Evolutionary conservation across 1,284 basidiomycete species (phyloP).

Genomic region (Hemileia vastatrix): DNA sequence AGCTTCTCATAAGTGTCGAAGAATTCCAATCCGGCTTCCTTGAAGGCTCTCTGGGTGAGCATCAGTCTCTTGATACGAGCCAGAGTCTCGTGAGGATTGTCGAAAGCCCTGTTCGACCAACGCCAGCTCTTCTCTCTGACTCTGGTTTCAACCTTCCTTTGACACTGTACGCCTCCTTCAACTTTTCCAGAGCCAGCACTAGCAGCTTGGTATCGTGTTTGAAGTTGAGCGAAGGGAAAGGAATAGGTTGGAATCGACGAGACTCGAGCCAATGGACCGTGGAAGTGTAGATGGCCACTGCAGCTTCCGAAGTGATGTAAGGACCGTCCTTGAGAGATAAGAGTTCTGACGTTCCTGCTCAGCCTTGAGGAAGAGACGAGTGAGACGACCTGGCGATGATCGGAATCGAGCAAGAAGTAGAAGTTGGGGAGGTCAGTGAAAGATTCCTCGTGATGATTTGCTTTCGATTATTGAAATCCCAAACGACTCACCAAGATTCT

Average conservation of each 20-base stretch:
- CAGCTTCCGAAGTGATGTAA: constrained; percentile 42
- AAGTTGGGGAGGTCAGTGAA: neutral
- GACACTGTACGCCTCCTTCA: constrained; percentile 44
- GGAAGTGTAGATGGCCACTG: constrained; percentile 43
- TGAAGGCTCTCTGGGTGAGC: constrained; percentile 44
- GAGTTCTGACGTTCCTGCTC: constrained; percentile 43
- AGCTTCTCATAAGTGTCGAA: constrained; percentile 43
- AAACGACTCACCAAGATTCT: constrained; percentile 35
- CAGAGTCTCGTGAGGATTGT: constrained; percentile 44
- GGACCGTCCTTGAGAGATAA: constrained; percentile 44
- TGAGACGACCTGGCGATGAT: neutral
- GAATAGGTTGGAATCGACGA: constrained; percentile 42
- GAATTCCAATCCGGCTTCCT: constrained; percentile 43
- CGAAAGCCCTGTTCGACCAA: constrained; percentile 44
- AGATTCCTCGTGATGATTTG: constrained; percentile 37
- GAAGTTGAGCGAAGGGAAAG: constrained; percentile 43
- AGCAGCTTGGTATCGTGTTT: constrained; percentile 44
- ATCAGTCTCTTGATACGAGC: constrained; percentile 44
- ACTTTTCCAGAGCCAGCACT: constrained; percentile 40
- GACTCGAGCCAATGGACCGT: constrained; percentile 45
- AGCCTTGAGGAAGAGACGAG: constrained; percentile 28
- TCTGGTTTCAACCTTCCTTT: constrained; percentile 43
- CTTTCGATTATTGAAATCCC: constrained; percentile 27
- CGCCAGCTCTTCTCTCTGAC: constrained; percentile 43
- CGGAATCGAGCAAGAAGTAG: neutral